Conservation (phyloP, 495 filamentous ascomycete genomes). For the Aspergillus incahuasiensis region DNA sequence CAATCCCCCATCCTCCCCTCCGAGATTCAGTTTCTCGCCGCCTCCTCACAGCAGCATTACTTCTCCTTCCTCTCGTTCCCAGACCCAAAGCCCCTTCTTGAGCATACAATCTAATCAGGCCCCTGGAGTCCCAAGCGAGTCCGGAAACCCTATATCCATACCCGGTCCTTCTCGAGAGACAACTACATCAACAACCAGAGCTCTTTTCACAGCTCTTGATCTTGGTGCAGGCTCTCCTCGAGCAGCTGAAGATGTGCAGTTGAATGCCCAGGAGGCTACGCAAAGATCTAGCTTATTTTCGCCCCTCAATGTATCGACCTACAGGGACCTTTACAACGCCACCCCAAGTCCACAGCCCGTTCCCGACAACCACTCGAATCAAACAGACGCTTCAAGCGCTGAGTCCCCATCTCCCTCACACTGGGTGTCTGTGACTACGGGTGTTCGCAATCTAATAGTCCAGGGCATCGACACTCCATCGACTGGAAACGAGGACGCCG, state of each 20-base stretch:
- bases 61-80: background rate
- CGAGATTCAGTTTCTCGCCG: background rate
- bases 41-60: background rate
- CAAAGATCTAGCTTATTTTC: background rate
- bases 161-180: background rate
- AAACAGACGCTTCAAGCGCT: background rate
- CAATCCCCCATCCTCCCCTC: background rate
- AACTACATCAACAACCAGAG: background rate
- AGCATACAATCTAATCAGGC: background rate
- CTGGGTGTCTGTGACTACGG: background rate
- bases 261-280: background rate
- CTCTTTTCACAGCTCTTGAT: background rate
- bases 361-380: background rate
- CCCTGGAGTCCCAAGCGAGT: background rate
- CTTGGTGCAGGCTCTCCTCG: background rate
- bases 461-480: background rate
- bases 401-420: background rate
- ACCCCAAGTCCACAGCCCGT: background rate
- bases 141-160: background rate
- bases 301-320: constrained; percentile 3
- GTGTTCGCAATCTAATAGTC: background rate
- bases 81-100: background rate
- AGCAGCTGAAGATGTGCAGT: background rate
- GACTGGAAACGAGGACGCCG: background rate
- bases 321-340: constrained; percentile 5